Evolutionary conservation across 2,329 filamentous ascomycete species (phyloP).

Genomic region (Xylaria sp.): DNA sequence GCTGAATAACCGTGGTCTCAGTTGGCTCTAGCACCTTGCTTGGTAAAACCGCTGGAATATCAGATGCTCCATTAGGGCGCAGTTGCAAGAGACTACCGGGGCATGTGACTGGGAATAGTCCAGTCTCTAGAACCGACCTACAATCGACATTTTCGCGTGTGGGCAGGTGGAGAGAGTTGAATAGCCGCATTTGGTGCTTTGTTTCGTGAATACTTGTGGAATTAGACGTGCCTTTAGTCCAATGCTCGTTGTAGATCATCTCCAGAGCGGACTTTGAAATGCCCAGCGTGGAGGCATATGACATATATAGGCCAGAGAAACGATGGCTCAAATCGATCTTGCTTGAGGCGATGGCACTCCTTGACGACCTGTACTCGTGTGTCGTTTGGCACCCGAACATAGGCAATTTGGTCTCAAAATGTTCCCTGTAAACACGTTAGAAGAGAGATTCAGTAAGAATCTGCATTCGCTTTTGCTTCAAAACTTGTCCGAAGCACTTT

Average conservation of each 20-base stretch:
- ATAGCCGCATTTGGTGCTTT: conserved; percentile 29
- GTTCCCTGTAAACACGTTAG: conserved; percentile 7
- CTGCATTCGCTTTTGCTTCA: too few species aligned
- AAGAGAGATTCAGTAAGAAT: background rate
- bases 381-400: conserved; percentile 29
- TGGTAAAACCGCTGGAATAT: conserved; percentile 34
- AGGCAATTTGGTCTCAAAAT: conserved; percentile 13
- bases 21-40: background rate
- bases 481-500: too few species aligned
- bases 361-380: conserved; percentile 31
- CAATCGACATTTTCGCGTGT: background rate
- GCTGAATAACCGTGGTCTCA: background rate
- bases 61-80: background rate
- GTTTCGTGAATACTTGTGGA: conserved; percentile 17
- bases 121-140: background rate
- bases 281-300: conserved; percentile 31
- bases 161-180: conserved; percentile 32
- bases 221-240: conserved; percentile 12
- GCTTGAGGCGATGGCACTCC: conserved; percentile 25
- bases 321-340: conserved; percentile 26
- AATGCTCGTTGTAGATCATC: conserved; percentile 32
- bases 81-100: conserved; percentile 15
- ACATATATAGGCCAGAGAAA: conserved; percentile 27
- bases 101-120: conserved; percentile 27
- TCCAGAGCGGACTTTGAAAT: conserved; percentile 26